Conservation (phyloP, 2,329 filamentous ascomycete species). For the Arthroderma sp. region DNA sequence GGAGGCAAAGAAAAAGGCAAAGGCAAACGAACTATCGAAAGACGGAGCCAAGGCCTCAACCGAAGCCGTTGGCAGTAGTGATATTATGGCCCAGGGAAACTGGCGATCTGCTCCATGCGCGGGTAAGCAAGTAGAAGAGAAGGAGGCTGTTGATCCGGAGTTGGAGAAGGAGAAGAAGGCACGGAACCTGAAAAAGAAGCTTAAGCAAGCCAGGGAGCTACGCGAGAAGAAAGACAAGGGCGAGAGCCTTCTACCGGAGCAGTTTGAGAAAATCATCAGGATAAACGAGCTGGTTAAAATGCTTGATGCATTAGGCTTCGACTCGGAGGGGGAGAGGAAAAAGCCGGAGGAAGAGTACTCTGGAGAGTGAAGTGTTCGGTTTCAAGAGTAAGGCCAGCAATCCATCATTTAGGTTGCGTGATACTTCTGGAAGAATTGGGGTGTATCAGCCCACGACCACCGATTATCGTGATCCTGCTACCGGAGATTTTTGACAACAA, state of each 20-base stretch:
- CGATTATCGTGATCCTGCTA: too few species aligned
- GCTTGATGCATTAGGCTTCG: conserved; percentile 71
- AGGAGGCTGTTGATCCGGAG: conserved; percentile 45
- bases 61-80: background rate
- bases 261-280: conserved; percentile 94
- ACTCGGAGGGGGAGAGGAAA: conserved; percentile 58
- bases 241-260: conserved; percentile 72
- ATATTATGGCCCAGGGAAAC: conserved; percentile 14
- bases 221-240: conserved; percentile 84
- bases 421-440: too few species aligned
- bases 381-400: too few species aligned
- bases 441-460: too few species aligned
- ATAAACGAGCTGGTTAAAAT: conserved; percentile 89
- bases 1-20: conserved; percentile 52
- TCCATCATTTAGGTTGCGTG: too few species aligned
- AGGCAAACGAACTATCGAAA: conserved; percentile 24
- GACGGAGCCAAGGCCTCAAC: conserved; percentile 5
- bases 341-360: too few species aligned
- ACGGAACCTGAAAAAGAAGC: conserved; percentile 81
- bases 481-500: too few species aligned
- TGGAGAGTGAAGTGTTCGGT: too few species aligned
- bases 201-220: conserved; percentile 83
- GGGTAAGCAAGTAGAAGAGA: conserved; percentile 14
- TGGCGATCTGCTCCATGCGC: conserved; percentile 14
- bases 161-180: conserved; percentile 85